These are phyloP conservation scores for Umbellularia californica DNA, from an alignment of 164 flowering plant species.

Conservation along the genomic window DNA sequence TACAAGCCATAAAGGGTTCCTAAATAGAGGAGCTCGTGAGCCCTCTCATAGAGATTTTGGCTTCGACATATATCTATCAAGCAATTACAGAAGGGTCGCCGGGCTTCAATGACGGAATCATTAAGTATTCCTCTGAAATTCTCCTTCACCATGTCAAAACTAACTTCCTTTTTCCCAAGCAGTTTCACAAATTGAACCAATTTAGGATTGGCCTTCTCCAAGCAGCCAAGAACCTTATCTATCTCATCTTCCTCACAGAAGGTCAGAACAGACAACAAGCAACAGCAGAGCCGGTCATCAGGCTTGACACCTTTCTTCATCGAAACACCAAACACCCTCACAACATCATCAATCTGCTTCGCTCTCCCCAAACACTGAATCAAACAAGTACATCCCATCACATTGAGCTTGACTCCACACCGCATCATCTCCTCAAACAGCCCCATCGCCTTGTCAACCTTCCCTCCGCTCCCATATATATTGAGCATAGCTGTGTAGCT, in stretches of 20 bases:
- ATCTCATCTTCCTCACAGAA: conserved; percentile 49
- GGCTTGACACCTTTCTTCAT: conserved; percentile 54
- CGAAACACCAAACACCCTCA: conserved; percentile 44
- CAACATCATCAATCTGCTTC: conserved; percentile 65
- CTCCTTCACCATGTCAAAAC: conserved; percentile 49
- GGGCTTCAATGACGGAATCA: conserved; percentile 47
- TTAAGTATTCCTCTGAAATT: conserved; percentile 54
- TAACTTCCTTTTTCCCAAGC: conserved; percentile 32
- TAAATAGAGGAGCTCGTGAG: conserved; percentile 73
- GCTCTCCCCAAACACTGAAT: conserved; percentile 81
- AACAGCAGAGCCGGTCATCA: conserved; percentile 85
- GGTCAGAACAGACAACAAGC: conserved; percentile 73
- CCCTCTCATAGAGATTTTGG: conserved; percentile 48
- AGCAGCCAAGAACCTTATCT: conserved; percentile 53
- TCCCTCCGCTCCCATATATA: conserved; percentile 75
- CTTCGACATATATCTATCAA: conserved; percentile 82
- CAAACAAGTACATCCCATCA: conserved; percentile 90
- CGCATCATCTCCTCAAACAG: conserved; percentile 69
- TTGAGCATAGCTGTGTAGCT: conserved; percentile 91
- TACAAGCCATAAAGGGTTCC: conserved; percentile 79
- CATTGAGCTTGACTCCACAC: conserved; percentile 53
- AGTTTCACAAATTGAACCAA: conserved; percentile 47
- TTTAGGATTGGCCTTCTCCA: conserved; percentile 56
- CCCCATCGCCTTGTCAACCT: conserved; percentile 65
- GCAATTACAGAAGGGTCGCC: conserved; percentile 89